Evolutionary conservation across 164 flowering plant species (phyloP).

Genomic region (Vitis riparia): DNA sequence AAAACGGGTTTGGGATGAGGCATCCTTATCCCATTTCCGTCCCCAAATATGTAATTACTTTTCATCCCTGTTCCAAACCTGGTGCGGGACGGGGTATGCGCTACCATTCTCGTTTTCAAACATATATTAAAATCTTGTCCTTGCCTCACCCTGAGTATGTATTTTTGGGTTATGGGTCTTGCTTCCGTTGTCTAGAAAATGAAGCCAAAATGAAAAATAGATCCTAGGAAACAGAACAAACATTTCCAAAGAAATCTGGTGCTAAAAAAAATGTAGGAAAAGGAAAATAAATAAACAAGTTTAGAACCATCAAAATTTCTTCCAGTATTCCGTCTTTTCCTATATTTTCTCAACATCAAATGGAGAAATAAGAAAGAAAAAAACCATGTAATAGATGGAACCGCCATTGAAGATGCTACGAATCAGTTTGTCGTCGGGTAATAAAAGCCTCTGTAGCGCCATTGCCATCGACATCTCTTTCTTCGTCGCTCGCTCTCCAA

Average conservation of each 20-base stretch:
- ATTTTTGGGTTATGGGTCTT: too few species aligned
- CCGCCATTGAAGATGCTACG: conserved; percentile 60
- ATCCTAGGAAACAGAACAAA: background rate
- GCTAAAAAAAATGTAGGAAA: background rate
- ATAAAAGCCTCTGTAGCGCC: conserved; percentile 86
- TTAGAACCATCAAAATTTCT: background rate
- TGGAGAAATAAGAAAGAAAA: conserved; percentile 1
- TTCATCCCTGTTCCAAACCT: too few species aligned
- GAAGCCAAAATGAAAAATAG: background rate
- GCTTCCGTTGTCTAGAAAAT: conserved; percentile 36
- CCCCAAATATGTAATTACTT: too few species aligned
- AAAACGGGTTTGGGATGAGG: too few species aligned
- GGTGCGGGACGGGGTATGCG: too few species aligned
- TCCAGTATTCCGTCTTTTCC: too few species aligned
- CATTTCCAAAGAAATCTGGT: background rate
- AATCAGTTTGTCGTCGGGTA: conserved; percentile 63
- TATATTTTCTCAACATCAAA: background rate
- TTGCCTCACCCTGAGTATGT: too few species aligned
- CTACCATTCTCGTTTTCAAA: too few species aligned
- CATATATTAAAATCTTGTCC: too few species aligned
- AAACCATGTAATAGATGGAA: conserved; percentile 66
- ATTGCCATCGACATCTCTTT: conserved; percentile 84
- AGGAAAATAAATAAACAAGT: background rate
- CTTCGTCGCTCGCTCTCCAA: conserved; percentile 3
- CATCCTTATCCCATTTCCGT: too few species aligned